Evolutionary conservation across 2,329 filamentous ascomycete species (phyloP).

Genomic region (Penicillium vulpinum): DNA sequence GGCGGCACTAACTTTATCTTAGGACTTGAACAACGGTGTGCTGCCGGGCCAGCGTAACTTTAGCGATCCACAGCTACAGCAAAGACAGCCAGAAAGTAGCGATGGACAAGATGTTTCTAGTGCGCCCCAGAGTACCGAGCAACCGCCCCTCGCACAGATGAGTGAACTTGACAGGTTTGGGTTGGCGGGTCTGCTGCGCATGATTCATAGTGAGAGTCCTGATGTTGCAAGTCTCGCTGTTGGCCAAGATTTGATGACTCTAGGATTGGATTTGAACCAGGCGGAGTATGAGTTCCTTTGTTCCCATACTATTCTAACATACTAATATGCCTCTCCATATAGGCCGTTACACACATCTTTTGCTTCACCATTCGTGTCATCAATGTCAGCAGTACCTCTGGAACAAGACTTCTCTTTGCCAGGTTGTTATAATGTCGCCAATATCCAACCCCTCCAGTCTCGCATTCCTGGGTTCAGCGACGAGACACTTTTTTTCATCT

Average conservation of each 20-base stretch:
- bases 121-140: slow-evolving; percentile 37
- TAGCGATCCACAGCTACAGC: slow-evolving; percentile 34
- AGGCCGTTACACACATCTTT: slow-evolving; percentile 65
- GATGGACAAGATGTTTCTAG: slow-evolving; percentile 39
- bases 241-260: slow-evolving; percentile 63
- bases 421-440: slow-evolving; percentile 64
- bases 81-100: slow-evolving; percentile 36
- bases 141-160: slow-evolving; percentile 55
- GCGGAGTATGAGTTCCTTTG: slow-evolving; percentile 51
- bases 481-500: slow-evolving; percentile 69
- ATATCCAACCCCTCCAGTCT: slow-evolving; percentile 61
- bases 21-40: slow-evolving; percentile 41
- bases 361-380: slow-evolving; percentile 62
- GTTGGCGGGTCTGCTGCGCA: slow-evolving; percentile 59
- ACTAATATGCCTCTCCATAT: slow-evolving; percentile 21
- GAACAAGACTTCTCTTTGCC: slow-evolving; percentile 66
- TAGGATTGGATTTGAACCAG: slow-evolving; percentile 65
- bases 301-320: not conserved
- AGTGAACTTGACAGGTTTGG: slow-evolving; percentile 61
- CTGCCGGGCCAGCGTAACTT: slow-evolving; percentile 36
- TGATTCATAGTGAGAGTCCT: slow-evolving; percentile 56
- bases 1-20: slow-evolving; percentile 15
- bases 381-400: slow-evolving; percentile 56
- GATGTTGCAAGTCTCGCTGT: slow-evolving; percentile 57
- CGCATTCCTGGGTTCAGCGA: slow-evolving; percentile 61